Conservation (phyloP, 768 basidiomycete species). For the Chalciporus sphaerocephalus region DNA sequence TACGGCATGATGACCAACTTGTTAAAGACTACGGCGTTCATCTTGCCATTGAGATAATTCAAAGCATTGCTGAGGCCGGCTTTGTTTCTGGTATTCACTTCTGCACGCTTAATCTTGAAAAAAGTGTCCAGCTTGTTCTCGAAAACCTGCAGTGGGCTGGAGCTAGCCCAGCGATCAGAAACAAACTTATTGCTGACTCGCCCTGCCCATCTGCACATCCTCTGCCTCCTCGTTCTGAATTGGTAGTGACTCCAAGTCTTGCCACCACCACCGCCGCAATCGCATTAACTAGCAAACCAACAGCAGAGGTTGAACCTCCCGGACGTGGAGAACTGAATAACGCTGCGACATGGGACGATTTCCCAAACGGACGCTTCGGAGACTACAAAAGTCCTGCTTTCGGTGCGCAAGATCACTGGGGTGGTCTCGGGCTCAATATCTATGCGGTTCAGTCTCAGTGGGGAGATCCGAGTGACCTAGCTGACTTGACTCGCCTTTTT, state of each 20-base stretch:
- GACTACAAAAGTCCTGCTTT: conserved; percentile 97
- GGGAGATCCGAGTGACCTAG: conserved; percentile 57
- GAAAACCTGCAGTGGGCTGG: conserved; percentile 75
- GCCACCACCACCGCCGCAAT: conserved; percentile 62
- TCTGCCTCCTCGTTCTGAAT: conserved; percentile 27
- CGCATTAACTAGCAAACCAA: conserved; percentile 47
- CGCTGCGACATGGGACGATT: conserved; percentile 87
- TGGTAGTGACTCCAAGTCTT: conserved; percentile 58
- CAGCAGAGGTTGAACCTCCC: conserved; percentile 47
- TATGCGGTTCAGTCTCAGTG: conserved; percentile 63
- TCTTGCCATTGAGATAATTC: conserved; percentile 79
- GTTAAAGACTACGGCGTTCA: conserved; percentile 94
- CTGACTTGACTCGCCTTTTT: conserved; percentile 78
- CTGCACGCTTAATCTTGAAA: conserved; percentile 96
- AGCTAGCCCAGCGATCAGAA: conserved; percentile 39
- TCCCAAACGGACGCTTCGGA: conserved; percentile 97
- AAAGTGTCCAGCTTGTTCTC: conserved; percentile 83
- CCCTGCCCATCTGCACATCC: conserved; percentile 31
- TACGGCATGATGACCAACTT: conserved; percentile 89
- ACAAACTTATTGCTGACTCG: conserved; percentile 61
- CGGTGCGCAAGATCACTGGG: conserved; percentile 77
- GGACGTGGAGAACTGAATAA: conserved; percentile 73
- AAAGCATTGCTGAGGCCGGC: conserved; percentile 49
- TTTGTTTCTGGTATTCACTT: conserved; percentile 79
- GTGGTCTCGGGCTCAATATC: conserved; percentile 57